Base-by-base conservation (phyloP, 306 rosid species). In the Hylodesmum podocarpum region DNA sequence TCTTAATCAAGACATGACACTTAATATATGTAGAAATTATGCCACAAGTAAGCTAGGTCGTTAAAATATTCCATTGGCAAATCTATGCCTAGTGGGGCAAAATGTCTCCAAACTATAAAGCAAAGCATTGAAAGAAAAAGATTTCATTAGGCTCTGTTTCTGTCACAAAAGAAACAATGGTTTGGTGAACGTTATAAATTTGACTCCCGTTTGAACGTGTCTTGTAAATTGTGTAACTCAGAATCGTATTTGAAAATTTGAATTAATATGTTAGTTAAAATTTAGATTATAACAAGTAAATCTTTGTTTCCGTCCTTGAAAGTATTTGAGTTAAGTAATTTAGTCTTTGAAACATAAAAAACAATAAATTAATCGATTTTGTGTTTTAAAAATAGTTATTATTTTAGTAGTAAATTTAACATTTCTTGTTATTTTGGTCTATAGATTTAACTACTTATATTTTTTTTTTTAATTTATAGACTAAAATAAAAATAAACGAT, bases 51-150 rank as follows among this genome's bases (percentile, higher is more conserved):
- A 63, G 70, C 4, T 9, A 43, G 24, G 15, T 29, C 46, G 55
- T 72, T 8, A 25, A 71, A 69, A 69, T 43, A 76, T 54, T 80
- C 54, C 78, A 8, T 72, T 5, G 62, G 79, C 61, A 44, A 31
- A 64, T 47, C 39, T 70, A 66, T 77, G 37, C 47, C 24, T 7
- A 4, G 78, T 80, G 74, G 82, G 70, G 50, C 73, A 68, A 66
- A 74, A 51, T 66, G 72, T 78, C 73, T 24, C 44, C 25, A 73
- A 58, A 51, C 66, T n/a, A 44, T 37, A 46, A 4, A 22, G 22
- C 71, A 19, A 24, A 66, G 8, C 49, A 14, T 66, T n/a, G 13
- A 46, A 57, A 55, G 31, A 73, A 41, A 41, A 40, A 62, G 36
- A 28, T 62, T 53, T 18, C 24, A 12, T 61, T 28, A 55, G 65